Percentiles rank a stretch among this genome's conserved stretches.
Conservation (phyloP, 495 filamentous ascomycete species). For the Hyaloscypha variabilis region DNA sequence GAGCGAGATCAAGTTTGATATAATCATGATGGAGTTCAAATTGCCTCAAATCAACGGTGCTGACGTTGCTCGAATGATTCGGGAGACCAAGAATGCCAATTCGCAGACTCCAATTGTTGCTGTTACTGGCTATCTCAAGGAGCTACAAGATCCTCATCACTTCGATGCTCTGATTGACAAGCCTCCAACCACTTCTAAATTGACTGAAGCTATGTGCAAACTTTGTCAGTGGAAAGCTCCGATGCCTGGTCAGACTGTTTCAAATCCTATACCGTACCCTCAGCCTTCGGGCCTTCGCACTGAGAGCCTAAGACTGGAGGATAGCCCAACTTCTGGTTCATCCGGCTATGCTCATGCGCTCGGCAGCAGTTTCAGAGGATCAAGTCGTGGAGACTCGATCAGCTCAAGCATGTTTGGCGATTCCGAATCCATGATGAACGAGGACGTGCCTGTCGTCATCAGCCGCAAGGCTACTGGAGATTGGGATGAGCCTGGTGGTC, state of each 20-base stretch:
- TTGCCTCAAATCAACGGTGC: conserved; percentile 92
- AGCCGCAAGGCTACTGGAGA: conserved; percentile 70
- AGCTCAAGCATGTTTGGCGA: conserved; percentile 86
- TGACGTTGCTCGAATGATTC: conserved; percentile 95
- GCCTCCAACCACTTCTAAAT: conserved; percentile 85
- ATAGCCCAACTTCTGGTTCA: conserved; percentile 83
- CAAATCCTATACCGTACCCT: conserved; percentile 47
- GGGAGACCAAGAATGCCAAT: conserved; percentile 92
- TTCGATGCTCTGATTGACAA: conserved; percentile 96
- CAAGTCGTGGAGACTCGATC: conserved; percentile 83
- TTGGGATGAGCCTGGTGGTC: conserved; percentile 67
- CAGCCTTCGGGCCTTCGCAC: conserved; percentile 67
- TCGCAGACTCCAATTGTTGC: conserved; percentile 94
- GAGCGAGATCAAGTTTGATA: conserved; percentile 93
- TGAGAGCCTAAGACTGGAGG: conserved; percentile 63
- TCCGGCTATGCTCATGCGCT: conserved; percentile 71
- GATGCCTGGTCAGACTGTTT: conserved; percentile 47
- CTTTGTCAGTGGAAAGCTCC: conserved; percentile 94
- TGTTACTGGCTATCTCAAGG: conserved; percentile 96
- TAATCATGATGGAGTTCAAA: conserved; percentile 97
- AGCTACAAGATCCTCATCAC: conserved; percentile 89
- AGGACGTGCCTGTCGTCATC: conserved; percentile 77
- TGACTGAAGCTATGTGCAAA: conserved; percentile 81
- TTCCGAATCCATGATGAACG: conserved; percentile 75
- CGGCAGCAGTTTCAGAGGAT: conserved; percentile 73